phyloP scores from a whole-genome alignment of 1,284 basidiomycete genomes.

The Puccinia novopanici region DNA sequence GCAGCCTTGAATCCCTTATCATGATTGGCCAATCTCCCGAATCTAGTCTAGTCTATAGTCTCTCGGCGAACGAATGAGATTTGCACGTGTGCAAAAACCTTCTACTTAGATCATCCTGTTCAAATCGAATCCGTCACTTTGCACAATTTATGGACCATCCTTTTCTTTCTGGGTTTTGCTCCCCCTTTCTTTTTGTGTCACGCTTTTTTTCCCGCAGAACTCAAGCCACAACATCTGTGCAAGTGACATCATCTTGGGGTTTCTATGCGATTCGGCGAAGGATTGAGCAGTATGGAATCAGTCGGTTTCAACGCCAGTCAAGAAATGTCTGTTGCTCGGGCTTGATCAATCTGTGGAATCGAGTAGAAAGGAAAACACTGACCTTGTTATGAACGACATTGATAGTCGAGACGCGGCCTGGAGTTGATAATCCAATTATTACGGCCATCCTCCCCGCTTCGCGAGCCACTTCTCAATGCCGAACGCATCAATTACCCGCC shows the following conservation, averaged over 20 bases:
- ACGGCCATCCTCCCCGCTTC: slow-evolving; percentile 30
- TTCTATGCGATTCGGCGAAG: slow-evolving; percentile 35
- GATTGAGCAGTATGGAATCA: slow-evolving; percentile 48
- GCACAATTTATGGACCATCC: not conserved
- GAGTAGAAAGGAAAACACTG: not conserved
- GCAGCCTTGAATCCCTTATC: not conserved
- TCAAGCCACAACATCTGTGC: slow-evolving; percentile 25
- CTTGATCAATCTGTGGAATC: not conserved
- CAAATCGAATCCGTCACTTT: not conserved
- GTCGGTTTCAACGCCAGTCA: slow-evolving; percentile 39
- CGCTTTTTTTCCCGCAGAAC: not conserved
- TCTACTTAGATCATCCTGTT: slow-evolving; percentile 9
- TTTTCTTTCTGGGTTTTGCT: not conserved
- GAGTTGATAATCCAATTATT: slow-evolving; percentile 42
- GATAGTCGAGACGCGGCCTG: slow-evolving; percentile 37
- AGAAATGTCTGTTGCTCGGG: slow-evolving; percentile 24
- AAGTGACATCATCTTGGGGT: slow-evolving; percentile 49
- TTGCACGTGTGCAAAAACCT: slow-evolving; percentile 6
- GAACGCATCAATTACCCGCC: slow-evolving; percentile 47
- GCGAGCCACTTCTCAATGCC: slow-evolving; percentile 39
- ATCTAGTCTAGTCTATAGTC: not conserved
- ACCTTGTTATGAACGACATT: not conserved
- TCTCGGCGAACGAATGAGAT: not conserved
- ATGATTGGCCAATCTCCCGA: not conserved
- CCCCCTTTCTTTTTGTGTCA: not conserved